Evolutionary conservation across 331 rosid species (phyloP).

Genomic region (Malus hybrid): DNA sequence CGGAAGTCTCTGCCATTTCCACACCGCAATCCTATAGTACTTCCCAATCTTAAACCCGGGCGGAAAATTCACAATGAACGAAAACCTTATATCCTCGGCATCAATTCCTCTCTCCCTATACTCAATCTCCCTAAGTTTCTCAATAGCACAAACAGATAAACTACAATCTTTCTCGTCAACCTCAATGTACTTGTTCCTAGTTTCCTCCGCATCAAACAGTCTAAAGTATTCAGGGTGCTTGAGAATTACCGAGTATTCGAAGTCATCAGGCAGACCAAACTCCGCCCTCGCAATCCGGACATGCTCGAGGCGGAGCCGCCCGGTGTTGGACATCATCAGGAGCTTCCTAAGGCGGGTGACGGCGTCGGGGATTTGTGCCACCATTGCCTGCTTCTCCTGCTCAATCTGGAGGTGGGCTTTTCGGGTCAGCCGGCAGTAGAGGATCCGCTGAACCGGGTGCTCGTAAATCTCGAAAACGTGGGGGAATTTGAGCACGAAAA

Average conservation of each 20-base stretch:
- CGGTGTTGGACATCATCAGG: slow-evolving; percentile 61
- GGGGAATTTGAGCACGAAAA: slow-evolving; percentile 73
- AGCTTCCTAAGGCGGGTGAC: slow-evolving; percentile 69
- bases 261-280: slow-evolving; percentile 68
- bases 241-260: slow-evolving; percentile 64
- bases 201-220: slow-evolving; percentile 59
- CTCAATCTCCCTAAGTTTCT: slow-evolving; percentile 60
- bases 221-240: slow-evolving; percentile 58
- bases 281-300: slow-evolving; percentile 66
- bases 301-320: slow-evolving; percentile 71
- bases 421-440: slow-evolving; percentile 64
- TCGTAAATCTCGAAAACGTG: slow-evolving; percentile 76
- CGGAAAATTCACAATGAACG: slow-evolving; percentile 68
- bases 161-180: slow-evolving; percentile 45
- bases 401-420: slow-evolving; percentile 66
- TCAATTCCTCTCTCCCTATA: slow-evolving; percentile 66
- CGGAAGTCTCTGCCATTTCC: slow-evolving; percentile 90
- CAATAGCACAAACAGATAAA: slow-evolving; percentile 53
- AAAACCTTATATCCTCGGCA: slow-evolving; percentile 68
- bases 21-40: slow-evolving; percentile 68
- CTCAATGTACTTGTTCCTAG: slow-evolving; percentile 79
- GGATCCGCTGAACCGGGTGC: slow-evolving; percentile 83
- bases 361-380: slow-evolving; percentile 44
- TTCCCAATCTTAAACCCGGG: slow-evolving; percentile 85
- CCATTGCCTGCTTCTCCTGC: slow-evolving; percentile 50